These are phyloP conservation scores for Suhomyces vadensis DNA, from an alignment of 805 yeast species.

Conservation along the genomic window DNA sequence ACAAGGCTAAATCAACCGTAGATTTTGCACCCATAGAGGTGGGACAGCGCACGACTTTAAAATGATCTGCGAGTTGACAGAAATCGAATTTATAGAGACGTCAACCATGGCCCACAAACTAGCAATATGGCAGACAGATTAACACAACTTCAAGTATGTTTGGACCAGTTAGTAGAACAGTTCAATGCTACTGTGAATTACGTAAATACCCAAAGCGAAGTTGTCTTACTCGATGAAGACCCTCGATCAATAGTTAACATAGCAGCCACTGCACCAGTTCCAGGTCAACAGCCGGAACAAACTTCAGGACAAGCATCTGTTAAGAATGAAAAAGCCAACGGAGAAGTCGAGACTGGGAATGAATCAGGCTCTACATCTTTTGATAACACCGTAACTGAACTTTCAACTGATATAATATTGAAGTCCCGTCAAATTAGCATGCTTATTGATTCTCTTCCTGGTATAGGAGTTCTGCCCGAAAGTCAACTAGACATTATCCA, in stretches of 20 bases:
- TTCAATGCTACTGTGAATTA: constrained; percentile 77
- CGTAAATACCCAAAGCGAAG: constrained; percentile 46
- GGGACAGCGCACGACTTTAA: neutral
- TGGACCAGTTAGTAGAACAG: constrained; percentile 80
- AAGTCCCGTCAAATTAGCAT: constrained; percentile 85
- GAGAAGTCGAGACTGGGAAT: neutral
- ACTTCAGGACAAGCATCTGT: constrained; percentile 8
- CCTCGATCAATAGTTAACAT: constrained; percentile 69
- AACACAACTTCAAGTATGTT: constrained; percentile 85
- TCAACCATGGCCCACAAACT: neutral
- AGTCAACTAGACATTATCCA: constrained; percentile 69
- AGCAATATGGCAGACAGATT: constrained; percentile 78
- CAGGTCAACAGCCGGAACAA: constrained; percentile 31
- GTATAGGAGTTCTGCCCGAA: constrained; percentile 80
- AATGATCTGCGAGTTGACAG: neutral
- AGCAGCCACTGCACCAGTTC: constrained; percentile 54
- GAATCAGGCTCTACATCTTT: constrained; percentile 9
- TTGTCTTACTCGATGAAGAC: constrained; percentile 52
- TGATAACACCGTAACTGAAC: constrained; percentile 62
- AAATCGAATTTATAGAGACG: too few species aligned
- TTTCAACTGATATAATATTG: constrained; percentile 79
- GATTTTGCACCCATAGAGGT: neutral
- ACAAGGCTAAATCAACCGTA: too few species aligned
- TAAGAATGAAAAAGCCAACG: neutral
- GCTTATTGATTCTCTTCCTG: constrained; percentile 87